These are phyloP conservation scores for Lophium mytilinum DNA, from an alignment of 495 filamentous ascomycete species.

Conservation along the genomic window DNA sequence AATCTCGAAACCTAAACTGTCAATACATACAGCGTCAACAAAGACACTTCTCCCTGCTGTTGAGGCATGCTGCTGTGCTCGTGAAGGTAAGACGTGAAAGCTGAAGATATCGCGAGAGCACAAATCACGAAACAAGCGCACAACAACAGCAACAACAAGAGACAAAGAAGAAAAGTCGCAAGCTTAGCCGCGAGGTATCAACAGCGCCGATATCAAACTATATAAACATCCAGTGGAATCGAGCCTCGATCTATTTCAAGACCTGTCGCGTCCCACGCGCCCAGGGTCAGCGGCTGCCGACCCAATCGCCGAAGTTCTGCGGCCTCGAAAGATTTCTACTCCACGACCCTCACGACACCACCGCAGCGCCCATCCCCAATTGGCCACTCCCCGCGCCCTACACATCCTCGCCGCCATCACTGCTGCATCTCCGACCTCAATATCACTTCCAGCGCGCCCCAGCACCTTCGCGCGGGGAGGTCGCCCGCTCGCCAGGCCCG, in stretches of 20 bases:
- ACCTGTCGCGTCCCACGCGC: background rate
- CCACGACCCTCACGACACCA: background rate
- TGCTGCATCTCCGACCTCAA: background rate
- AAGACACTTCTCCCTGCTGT: constrained; percentile 65
- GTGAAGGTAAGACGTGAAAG: background rate
- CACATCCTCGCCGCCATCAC: background rate
- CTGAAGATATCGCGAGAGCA: background rate
- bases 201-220: background rate
- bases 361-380: background rate
- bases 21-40: constrained; percentile 66
- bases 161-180: background rate
- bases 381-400: background rate
- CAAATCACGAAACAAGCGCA: background rate
- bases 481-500: background rate
- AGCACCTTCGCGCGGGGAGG: background rate
- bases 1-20: background rate
- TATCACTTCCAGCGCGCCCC: background rate
- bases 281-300: background rate
- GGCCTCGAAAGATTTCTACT: no score
- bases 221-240: background rate
- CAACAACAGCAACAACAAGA: background rate
- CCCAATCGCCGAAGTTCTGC: background rate
- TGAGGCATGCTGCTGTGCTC: constrained; percentile 60
- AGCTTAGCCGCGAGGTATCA: background rate
- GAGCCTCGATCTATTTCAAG: background rate